Evolutionary conservation across 2,329 filamentous ascomycete genomes (phyloP).

Genomic region (Aspergillus thermomutatus): DNA sequence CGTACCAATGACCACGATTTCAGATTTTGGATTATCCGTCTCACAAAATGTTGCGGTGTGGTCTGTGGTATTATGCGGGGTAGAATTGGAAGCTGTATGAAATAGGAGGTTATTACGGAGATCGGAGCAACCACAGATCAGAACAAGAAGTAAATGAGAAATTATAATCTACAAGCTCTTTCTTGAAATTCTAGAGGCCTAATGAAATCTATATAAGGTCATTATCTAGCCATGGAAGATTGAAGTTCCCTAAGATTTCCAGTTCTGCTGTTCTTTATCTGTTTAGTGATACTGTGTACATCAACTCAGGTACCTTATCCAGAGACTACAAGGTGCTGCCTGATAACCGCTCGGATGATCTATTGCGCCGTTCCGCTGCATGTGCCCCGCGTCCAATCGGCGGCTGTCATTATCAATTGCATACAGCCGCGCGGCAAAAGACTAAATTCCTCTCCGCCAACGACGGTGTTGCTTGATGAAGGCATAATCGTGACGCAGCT

Average conservation of each 20-base stretch:
- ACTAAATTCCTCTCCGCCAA: slow-evolving; percentile 14
- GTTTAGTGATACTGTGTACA: background rate
- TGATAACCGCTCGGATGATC: slow-evolving; percentile 19
- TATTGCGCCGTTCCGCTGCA: slow-evolving; percentile 17
- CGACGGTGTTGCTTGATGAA: slow-evolving; percentile 14
- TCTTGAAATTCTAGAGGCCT: background rate
- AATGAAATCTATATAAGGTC: background rate
- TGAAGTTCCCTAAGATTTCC: background rate
- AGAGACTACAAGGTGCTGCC: slow-evolving; percentile 9
- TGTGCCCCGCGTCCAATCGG: slow-evolving; percentile 19
- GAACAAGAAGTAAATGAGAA: background rate
- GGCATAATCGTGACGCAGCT: background rate
- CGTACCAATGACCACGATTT: background rate
- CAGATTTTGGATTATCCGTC: slow-evolving; percentile 13
- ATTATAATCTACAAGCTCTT: background rate
- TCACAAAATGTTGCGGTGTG: background rate
- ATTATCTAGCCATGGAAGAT: background rate
- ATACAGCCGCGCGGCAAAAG: slow-evolving; percentile 23
- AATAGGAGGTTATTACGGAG: background rate
- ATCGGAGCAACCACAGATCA: background rate
- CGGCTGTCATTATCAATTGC: slow-evolving; percentile 24
- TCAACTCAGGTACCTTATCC: background rate
- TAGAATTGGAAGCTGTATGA: background rate
- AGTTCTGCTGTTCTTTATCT: background rate
- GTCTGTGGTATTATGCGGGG: background rate